Conservation (phyloP, 225 moss, liverwort and hornwort genomes). For the Physcomitrium patens region DNA sequence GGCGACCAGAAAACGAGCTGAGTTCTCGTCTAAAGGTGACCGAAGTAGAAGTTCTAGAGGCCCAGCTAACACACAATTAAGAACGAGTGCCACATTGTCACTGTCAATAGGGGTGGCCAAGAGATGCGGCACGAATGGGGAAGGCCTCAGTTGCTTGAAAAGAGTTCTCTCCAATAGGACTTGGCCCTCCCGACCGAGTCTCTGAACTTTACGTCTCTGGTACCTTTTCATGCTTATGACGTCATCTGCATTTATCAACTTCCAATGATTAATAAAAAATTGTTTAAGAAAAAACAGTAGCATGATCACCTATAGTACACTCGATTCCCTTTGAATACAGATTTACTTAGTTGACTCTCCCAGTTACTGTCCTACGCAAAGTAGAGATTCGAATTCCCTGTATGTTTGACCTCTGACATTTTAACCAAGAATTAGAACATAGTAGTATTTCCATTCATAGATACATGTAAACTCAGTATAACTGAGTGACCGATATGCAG, state of each 20-base stretch:
- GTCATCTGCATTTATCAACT: slow-evolving; percentile 40
- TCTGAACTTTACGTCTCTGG: slow-evolving; percentile 65
- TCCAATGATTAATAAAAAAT: background rate
- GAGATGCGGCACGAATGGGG: slow-evolving; percentile 66
- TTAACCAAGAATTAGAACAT: background rate
- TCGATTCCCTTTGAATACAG: too few species aligned
- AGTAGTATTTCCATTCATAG: background rate
- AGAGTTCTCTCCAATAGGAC: slow-evolving; percentile 58
- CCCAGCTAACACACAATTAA: slow-evolving; percentile 62
- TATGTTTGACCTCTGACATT: background rate
- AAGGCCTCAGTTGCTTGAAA: slow-evolving; percentile 57
- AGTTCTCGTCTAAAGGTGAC: slow-evolving; percentile 58
- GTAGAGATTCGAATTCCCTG: too few species aligned
- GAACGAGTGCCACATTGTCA: slow-evolving; percentile 60
- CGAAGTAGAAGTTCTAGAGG: slow-evolving; percentile 62
- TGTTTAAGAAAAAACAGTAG: background rate
- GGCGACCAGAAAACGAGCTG: slow-evolving; percentile 45
- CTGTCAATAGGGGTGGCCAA: slow-evolving; percentile 62
- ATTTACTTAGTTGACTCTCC: too few species aligned
- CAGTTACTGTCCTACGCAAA: too few species aligned
- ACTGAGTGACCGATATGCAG: background rate
- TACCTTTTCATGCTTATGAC: slow-evolving; percentile 70
- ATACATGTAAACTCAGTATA: background rate
- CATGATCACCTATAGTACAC: background rate
- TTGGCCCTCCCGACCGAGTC: slow-evolving; percentile 59